phyloP scores from a whole-genome alignment of 148 eudicot genomes.

The Rhododendron henanense region DNA sequence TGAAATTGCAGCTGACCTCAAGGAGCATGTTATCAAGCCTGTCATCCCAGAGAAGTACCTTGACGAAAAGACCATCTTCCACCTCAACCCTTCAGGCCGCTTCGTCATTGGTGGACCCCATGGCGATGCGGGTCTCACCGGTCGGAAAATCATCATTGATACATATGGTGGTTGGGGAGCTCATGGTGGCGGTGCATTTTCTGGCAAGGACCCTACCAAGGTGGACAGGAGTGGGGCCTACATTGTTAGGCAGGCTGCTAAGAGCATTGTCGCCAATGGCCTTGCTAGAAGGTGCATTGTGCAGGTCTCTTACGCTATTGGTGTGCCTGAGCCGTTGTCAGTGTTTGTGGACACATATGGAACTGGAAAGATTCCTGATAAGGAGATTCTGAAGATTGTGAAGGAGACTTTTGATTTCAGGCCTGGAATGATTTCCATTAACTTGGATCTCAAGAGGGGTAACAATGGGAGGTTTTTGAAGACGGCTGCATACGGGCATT shows the following conservation, averaged over 20 bases:
- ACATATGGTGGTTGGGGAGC: constrained; percentile 21
- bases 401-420: constrained; percentile 18
- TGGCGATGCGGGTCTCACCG: constrained; percentile 27
- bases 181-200: constrained; percentile 21
- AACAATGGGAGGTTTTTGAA: constrained; percentile 12
- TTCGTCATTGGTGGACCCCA: constrained; percentile 19
- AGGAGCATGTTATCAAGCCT: constrained; percentile 20
- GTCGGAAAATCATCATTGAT: constrained; percentile 22
- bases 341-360: constrained; percentile 29
- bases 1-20: constrained; percentile 30
- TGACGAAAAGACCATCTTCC: constrained; percentile 19
- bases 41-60: constrained; percentile 19
- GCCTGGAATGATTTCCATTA: constrained; percentile 16
- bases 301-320: constrained; percentile 27
- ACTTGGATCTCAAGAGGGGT: constrained; percentile 17
- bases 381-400: constrained; percentile 19
- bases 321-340: constrained; percentile 29
- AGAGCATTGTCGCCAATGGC: constrained; percentile 22
- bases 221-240: constrained; percentile 17
- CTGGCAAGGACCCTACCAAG: constrained; percentile 20
- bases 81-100: constrained; percentile 26
- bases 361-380: constrained; percentile 22
- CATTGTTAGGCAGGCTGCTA: constrained; percentile 18
- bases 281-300: constrained; percentile 30
- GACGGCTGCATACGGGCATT: constrained; percentile 16